phyloP scores from a whole-genome alignment of 1,139 yeast species.

The Protomyces pachydermus region DNA sequence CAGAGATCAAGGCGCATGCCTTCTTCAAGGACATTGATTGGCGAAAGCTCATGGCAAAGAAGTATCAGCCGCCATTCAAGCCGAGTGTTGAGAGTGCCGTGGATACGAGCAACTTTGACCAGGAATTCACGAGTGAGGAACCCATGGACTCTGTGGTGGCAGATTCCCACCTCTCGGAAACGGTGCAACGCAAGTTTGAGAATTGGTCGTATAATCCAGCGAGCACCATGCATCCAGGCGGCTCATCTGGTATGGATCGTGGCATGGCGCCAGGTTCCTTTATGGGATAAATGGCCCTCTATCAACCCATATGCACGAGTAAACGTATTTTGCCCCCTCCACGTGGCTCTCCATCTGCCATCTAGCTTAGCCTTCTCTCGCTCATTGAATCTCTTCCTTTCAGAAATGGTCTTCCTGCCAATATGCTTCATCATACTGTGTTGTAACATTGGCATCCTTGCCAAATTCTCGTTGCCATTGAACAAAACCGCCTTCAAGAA shows the following conservation, averaged over 20 bases:
- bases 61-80: slow-evolving; percentile 91
- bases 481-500: slow-evolving; percentile 70
- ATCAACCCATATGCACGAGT: not conserved
- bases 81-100: slow-evolving; percentile 82
- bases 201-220: slow-evolving; percentile 57
- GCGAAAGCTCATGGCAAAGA: slow-evolving; percentile 75
- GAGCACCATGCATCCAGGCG: not conserved
- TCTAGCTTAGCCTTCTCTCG: too few species aligned
- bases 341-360: too few species aligned
- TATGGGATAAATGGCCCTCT: not conserved
- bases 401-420: slow-evolving; percentile 29
- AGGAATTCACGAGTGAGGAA: slow-evolving; percentile 84
- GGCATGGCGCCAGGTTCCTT: slow-evolving; percentile 14
- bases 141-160: slow-evolving; percentile 96
- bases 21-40: slow-evolving; percentile 83
- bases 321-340: too few species aligned
- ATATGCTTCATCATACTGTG: slow-evolving; percentile 37
- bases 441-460: slow-evolving; percentile 60
- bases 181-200: slow-evolving; percentile 93
- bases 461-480: slow-evolving; percentile 79
- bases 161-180: slow-evolving; percentile 67
- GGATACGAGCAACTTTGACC: slow-evolving; percentile 66
- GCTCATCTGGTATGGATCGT: slow-evolving; percentile 4
- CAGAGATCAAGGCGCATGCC: slow-evolving; percentile 75
- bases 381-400: not conserved